Evolutionary conservation across 208 protist species (phyloP), one percentile per base, ranked within the genome.

Genomic region (Crithidia mellificae): DNA sequence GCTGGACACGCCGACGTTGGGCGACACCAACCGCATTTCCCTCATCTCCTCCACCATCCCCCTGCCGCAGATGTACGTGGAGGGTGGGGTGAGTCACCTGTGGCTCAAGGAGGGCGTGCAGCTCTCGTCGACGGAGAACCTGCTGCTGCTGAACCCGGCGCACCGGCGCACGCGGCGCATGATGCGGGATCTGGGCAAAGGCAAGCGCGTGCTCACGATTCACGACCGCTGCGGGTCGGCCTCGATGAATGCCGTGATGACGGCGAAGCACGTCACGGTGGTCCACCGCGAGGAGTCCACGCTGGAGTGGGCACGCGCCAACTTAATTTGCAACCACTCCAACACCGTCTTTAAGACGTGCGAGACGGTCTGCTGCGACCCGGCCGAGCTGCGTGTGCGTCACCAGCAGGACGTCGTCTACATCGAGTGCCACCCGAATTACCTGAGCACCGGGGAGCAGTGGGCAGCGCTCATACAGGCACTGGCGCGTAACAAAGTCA

Each of bases 161-260:
- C 81, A 93, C 66, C 84, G 91, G 17, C 74, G 88, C 25, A 63
- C 78, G 22, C 84, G 91, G 0, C 68, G 66, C 34, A 63, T 94
- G 68, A 58, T 96, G 44, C 86, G 91, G 14, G 88, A 93, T 38
- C 43, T 93, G 0, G 74, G 74, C 29, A 55, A 65, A 19, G 81
- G 85, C 24, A 93, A 89, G 57, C 82, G 82, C 15, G 86, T 94
- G 24, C 69, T 94, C 25, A 91, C 84, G 32, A 59, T 96, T 15
- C 82, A 92, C 68, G 91, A 96, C 58, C 84, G 87, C 32, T 77
- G 84, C 54, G 91, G 81, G 6, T 61, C 78, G 12, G 84, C 85
- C 9, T 41, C 91, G 27, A 71, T 96, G 41, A 88, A 90, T 57
- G 91, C 88, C 12, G 68, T 90, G 19, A 88, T 93, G 77, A 85